A percentile compares a stretch with the other conserved stretches of the same genome.
phyloP scores from a whole-genome alignment of 2,329 filamentous ascomycete species.

The Sarocladium kiliense region DNA sequence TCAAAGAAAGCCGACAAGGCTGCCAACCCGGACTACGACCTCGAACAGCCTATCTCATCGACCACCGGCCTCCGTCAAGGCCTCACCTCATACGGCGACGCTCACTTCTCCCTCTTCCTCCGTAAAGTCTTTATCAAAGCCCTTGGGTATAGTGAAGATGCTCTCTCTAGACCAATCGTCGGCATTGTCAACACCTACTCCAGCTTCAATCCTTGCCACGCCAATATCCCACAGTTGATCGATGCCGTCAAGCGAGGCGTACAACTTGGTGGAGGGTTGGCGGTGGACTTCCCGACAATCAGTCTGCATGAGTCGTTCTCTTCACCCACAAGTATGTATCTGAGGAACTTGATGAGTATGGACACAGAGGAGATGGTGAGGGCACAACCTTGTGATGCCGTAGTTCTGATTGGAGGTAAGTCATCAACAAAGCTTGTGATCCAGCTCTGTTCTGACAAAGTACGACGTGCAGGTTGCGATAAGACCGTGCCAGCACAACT shows the following conservation, averaged over 20 bases:
- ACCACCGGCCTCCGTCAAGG: conserved; percentile 54
- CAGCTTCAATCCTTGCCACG: conserved; percentile 70
- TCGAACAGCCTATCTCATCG: conserved; percentile 46
- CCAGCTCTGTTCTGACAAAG: neutral
- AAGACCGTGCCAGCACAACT: conserved; percentile 70
- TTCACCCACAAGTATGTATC: conserved; percentile 67
- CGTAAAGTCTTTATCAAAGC: conserved; percentile 76
- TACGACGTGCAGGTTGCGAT: conserved; percentile 53
- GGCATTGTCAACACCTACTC: conserved; percentile 71
- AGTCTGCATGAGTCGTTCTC: conserved; percentile 66
- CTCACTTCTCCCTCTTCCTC: conserved; percentile 70
- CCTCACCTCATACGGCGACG: conserved; percentile 65
- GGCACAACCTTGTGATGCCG: conserved; percentile 65
- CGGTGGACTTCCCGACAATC: conserved; percentile 70
- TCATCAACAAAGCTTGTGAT: conserved; percentile 3
- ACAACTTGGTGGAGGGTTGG: conserved; percentile 60
- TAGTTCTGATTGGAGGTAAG: conserved; percentile 61
- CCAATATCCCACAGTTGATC: conserved; percentile 65
- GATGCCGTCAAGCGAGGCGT: conserved; percentile 66
- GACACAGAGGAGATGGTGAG: conserved; percentile 75
- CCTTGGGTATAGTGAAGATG: conserved; percentile 67
- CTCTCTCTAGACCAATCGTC: conserved; percentile 65
- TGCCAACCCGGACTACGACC: conserved; percentile 51
- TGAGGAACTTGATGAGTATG: conserved; percentile 73
- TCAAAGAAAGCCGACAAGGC: neutral